Base-by-base conservation (phyloP, 176 grass and related monocot genomes). In the Eragrostis curvula region DNA sequence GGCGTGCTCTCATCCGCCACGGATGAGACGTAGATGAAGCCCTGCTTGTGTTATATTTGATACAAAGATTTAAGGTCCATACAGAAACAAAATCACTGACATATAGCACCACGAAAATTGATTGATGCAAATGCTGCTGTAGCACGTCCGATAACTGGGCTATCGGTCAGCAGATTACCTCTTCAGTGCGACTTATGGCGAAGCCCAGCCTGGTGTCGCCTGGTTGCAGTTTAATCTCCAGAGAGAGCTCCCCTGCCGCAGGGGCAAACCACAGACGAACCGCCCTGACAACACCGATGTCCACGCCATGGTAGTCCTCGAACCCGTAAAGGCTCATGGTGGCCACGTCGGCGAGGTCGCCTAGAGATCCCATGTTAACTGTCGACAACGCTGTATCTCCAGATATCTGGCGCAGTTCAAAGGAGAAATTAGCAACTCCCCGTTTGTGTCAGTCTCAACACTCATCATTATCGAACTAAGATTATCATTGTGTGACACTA, bases 281-380 rank as follows among this genome's bases (percentile, higher is more conserved):
- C 0, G 87, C 84, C 71, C 92, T 67, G 5, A 89, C 73, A 7
- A 94, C 84, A 13, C 92, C 92, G 11, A 94, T 94, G 71, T 94
- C 89, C 13, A 94, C 68, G 9, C 92, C 92, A 9, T 89, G 89
- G 87, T 94, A 95, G 56, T 92, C 89, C 86, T 95, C 89, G 12
- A 95, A 95, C 7, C 89, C 93, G 9, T 92, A 92, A 18, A 95
- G 82, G 68, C 93, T 95, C 59, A 88, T 79, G 65, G 89, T 92
- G 6, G 89, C 89, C 79, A 92, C 53, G 78, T 95, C 88, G 7
- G 87, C 75, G 9, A 95, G 77, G 70, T 95, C 89, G 28, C 87
- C 66, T 21, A 90, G 74, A 13, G 87, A 89, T 23, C 89, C 87
- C 92, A 85, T 91, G 72, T 88, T 94, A 32, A 91, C 89, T 1